A percentile compares a stretch with the other conserved stretches of the same genome.
phyloP scores from a whole-genome alignment of 345 rosid species.

The Salix suchowensis region DNA sequence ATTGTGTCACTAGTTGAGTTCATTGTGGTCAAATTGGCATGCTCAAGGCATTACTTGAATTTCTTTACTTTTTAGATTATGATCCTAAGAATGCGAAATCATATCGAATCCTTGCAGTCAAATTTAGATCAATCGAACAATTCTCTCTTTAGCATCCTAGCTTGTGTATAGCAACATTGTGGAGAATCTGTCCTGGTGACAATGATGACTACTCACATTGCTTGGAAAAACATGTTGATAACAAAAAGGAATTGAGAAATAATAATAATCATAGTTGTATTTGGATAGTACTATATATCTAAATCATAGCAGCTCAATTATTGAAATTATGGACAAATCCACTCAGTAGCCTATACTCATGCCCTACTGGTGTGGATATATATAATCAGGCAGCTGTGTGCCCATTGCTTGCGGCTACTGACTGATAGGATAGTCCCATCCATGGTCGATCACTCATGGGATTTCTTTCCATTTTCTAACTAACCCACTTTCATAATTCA shows the following conservation, averaged over 20 bases:
- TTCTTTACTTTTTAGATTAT: not conserved
- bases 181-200: constrained; percentile 6
- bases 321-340: constrained; percentile 26
- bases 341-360: constrained; percentile 1
- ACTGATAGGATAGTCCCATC: not conserved
- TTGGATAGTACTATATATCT: not conserved
- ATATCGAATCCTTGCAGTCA: not conserved
- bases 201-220: not conserved
- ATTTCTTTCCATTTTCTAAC: not conserved
- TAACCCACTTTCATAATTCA: not conserved
- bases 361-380: constrained; percentile 15
- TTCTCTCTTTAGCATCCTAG: not conserved
- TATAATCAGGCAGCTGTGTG: not conserved
- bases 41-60: not conserved
- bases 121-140: not conserved
- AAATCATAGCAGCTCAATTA: constrained; percentile 13
- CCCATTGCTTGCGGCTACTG: constrained; percentile 5
- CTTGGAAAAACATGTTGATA: not conserved
- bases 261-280: not conserved
- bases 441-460: not conserved
- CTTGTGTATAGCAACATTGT: not conserved
- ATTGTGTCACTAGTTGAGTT: not conserved
- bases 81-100: not conserved
- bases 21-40: not conserved
- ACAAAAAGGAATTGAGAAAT: not conserved